Evolutionary conservation across 2,329 filamentous ascomycete genomes (phyloP), one percentile per base, ranked within the genome.

Genomic region (Diaporthe sp.): DNA sequence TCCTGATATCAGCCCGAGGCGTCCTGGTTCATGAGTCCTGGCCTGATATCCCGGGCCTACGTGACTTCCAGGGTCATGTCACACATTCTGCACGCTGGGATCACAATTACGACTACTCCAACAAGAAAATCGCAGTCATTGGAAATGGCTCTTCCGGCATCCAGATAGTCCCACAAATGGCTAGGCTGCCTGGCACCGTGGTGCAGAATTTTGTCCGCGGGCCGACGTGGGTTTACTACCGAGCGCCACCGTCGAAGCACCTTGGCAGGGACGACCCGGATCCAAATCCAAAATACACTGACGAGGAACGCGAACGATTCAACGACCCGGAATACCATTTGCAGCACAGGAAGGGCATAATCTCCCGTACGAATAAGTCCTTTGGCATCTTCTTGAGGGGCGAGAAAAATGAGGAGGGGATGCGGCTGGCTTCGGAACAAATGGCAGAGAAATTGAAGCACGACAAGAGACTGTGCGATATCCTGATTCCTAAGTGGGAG

Each of bases 311-410:
- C 33, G 50, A 35, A 0, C 33, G 61, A 4, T 69, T 77, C 0
- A 90, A 88, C 35, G 76, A 92, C 74, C 89, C 90, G 0, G 83
- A 87, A 15, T 84, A 81, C 19, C 92, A 91, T 77, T 80, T 90
- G 0, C 77, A 83, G 12, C 88, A 88, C 74, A 84, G 88, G 25
- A 88, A 86, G 73, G 82, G 82, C 7, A 77, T 77, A 57, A 73
- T 75, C 30, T 74, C 73, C 25, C 35, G 75, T 6, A 80, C 79
- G 0, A 82, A 82, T 33, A 81, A 79, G 68, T 80, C 79, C 0
- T 82, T 88, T 7, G 85, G 88, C 69, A 79, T 83, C 7, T 86
- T 84, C 52, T 60, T 75, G 50, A 78, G 77, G 74, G 75, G 76
- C 55, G 50, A 71, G 35, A 77, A 76, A 42, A 77, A 76, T 54